Base-by-base conservation (phyloP, 2,329 filamentous ascomycete genomes). In the Trichoderma sp. region DNA sequence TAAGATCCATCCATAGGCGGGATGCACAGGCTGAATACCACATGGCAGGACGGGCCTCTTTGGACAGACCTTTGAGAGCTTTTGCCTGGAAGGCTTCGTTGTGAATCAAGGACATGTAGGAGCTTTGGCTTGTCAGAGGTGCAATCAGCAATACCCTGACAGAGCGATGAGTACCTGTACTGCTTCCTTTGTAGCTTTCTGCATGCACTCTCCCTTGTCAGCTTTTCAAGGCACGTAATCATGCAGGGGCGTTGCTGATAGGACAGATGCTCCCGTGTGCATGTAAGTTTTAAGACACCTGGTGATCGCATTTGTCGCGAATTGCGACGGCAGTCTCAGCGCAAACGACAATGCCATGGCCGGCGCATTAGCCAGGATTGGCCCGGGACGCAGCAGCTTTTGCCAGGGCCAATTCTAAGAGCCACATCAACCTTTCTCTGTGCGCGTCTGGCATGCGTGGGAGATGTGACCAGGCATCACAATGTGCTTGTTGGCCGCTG, bases 1-100 rank as follows among this genome's bases (percentile, higher is more conserved):
- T 71, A 73, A 70, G 56, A 72, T 63, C 72, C 60, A 72, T 63
- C 72, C 53, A 72, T 51, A 28, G 66, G 62, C 66, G 65, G 71
- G 71, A 70, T 72, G 58, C 66, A 69, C 64, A 58, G 58, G 47
- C 56, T 70, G 73, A 34, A 56, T 30, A 70, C 69, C 73, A 73
- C 65, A 73, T 72, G 71, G 71, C 73, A 60, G 57, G 47, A 73
- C 66, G 71, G 63, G 58, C 53, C 64, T 58, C 65, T 47, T n/a
- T 36, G 66, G 26, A 36, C 18, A 69, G 32, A 15, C 21, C 58
- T 61, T 32, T n/a, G 39, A 43, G 63, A 53, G 43, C 21, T 7
- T 28, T 15, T 36, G 43, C n/a, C 9, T 6, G 43, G 43, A 12
- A 12, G 43, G 43, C 43, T 21, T 51, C n/a, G 24, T 36, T 34